Base-by-base conservation (phyloP, 495 filamentous ascomycete species). In the Talaromyces stipitatus region DNA sequence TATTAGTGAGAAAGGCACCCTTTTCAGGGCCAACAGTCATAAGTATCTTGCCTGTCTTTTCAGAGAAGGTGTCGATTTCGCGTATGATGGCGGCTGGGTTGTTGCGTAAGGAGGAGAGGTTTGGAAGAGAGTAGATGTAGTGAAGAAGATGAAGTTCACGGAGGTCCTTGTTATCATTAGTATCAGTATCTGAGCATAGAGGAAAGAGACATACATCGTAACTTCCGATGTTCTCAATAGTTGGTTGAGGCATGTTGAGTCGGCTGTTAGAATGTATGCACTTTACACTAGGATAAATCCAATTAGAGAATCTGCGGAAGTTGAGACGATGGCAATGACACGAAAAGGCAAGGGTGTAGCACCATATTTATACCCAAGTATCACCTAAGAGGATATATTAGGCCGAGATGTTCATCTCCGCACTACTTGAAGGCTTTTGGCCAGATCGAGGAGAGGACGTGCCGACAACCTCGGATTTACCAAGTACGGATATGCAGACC, bases 21-120 rank as follows among this genome's bases (percentile, higher is more conserved):
- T 95, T 95, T 54, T 80, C 69, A 45, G 82, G 75, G 16, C 90
- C 89, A 28, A 95, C 79, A 56, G 90, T 92, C 84, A 92, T 91
- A 48, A 94, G 77, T 23, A 60, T 61, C 56, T 88, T 86, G 26
- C 80, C 83, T 48, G 81, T 71, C 1, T 79, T 82, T 26, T 74
- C 68, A 18, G 72, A 83, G 66, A 81, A 95, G 22, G 87, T 80
- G 61, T 94, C 86, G 62, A 95, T 92, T 3, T 80, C 80, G 23
- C 78, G 67, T 1, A 92, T 73, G 5, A 95, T 78, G 36, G 72
- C 78, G 6, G 73, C 59, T 0, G 89, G 88, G 38, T 82, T 81
- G n/a, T 80, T 81, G 18, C 83, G 76, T 52, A 92, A 76, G 16
- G 79, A 66, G 9, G 83, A 78, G 41, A 81, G 60, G 58, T 82